These are phyloP conservation scores for Xylaria sp. DNA, from an alignment of 2,329 filamentous ascomycete genomes.

Conservation along the genomic window DNA sequence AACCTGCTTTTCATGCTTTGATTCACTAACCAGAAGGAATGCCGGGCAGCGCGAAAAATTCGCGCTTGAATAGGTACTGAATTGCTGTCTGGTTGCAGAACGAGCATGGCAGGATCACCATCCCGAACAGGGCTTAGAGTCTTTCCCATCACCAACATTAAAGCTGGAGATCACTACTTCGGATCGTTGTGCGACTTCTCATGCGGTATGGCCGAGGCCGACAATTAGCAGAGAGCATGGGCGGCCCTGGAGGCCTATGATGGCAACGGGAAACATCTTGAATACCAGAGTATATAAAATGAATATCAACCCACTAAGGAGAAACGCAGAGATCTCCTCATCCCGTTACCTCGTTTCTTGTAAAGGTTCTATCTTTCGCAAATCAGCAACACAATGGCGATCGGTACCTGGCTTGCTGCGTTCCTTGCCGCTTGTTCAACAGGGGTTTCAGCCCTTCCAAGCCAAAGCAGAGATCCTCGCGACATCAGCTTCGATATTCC, in stretches of 20 bases:
- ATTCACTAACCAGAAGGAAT: slow-evolving; percentile 3
- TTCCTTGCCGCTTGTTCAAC: slow-evolving; percentile 20
- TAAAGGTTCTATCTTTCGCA: not conserved
- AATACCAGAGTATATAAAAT: slow-evolving; percentile 19
- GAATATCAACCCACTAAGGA: not conserved
- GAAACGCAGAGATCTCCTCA: not conserved
- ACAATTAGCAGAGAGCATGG: not conserved
- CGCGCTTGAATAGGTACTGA: not conserved
- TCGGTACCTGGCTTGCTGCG: slow-evolving; percentile 12
- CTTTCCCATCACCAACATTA: slow-evolving; percentile 3
- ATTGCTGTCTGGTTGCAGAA: slow-evolving; percentile 19
- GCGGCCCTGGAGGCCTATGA: slow-evolving; percentile 10
- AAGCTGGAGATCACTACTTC: slow-evolving; percentile 1
- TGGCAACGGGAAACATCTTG: not conserved
- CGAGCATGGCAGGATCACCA: slow-evolving; percentile 10
- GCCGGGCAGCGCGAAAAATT: not conserved
- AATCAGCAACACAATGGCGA: slow-evolving; percentile 13
- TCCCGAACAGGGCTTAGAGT: slow-evolving; percentile 26
- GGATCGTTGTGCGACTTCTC: slow-evolving; percentile 12
- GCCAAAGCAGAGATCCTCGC: slow-evolving; percentile 3
- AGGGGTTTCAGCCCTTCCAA: slow-evolving; percentile 22
- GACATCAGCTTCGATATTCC: slow-evolving; percentile 38
- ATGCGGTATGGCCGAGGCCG: slow-evolving; percentile 3
- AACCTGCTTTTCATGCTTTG: slow-evolving; percentile 4
- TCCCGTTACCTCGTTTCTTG: not conserved